Base-by-base conservation (phyloP, 306 rosid genomes). In the Rubus idaeus region DNA sequence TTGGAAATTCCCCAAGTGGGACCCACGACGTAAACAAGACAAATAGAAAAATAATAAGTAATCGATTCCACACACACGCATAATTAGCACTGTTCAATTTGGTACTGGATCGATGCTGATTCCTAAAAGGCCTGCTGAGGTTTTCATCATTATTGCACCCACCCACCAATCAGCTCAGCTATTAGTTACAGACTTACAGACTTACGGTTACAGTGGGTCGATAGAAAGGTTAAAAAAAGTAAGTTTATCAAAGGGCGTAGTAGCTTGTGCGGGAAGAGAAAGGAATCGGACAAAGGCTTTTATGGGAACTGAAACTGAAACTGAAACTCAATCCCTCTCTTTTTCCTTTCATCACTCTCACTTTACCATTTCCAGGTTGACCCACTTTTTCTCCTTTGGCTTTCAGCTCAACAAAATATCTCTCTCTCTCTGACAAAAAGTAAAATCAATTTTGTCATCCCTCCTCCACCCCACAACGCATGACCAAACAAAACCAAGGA, bases 361-460 rank as follows among this genome's bases (percentile, higher is more conserved):
- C 71, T 42, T 42, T 44, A n/a, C 52, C n/a, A 42, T 42, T 73
- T 44, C 16, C 26, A 52, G 23, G 47, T 64, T 39, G 49, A 40
- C 68, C 3, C 11, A 13, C 67, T 8, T 0, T 8, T 9, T 17
- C 58, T 17, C 37, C 52, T 73, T 46, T 46, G 44, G 56, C 47
- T 46, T 75, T 18, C 8, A 40, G 62, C 69, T 37, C 69, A 39
- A 39, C 37, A 61, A 61, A 74, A 61, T 23, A 70, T 70, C 44
- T 70, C 5, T 17, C 8, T 16, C 70, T 5, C 3, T 61, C 70
- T 46, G 14, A 26, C 70, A 60, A 45, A 78, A 81, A 76, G 51
- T 37, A 53, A 49, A 50, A 30, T 68, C 67, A 83, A 41, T 63
- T 47, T 18, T 41, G 49, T 81, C 78, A 62, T 23, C 51, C 18